A percentile compares a stretch with the other conserved stretches of the same genome.
Evolutionary conservation across 768 basidiomycete species (phyloP).

Genomic region (Xerocomus potaroensis): DNA sequence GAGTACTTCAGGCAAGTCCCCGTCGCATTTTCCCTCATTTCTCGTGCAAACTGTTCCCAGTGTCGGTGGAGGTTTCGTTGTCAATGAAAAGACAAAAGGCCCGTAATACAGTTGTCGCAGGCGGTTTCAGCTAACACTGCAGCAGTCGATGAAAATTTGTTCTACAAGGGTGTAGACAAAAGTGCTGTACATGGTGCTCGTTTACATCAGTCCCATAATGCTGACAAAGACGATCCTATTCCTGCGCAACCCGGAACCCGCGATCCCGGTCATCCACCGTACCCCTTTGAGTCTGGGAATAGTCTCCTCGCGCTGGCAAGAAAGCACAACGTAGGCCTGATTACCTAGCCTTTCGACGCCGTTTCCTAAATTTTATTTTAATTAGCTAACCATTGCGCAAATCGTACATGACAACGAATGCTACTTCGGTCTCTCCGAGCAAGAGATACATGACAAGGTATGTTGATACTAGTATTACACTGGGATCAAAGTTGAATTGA

Average conservation of each 20-base stretch:
- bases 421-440: slow-evolving; percentile 70
- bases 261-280: slow-evolving; percentile 63
- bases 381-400: slow-evolving; percentile 92
- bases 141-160: slow-evolving; percentile 86
- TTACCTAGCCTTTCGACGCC: background rate
- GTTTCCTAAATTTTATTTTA: slow-evolving; percentile 5
- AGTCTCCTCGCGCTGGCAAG: slow-evolving; percentile 69
- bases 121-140: slow-evolving; percentile 2
- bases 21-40: background rate
- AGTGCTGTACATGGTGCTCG: slow-evolving; percentile 74
- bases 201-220: slow-evolving; percentile 57
- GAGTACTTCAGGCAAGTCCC: slow-evolving; percentile 73
- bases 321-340: slow-evolving; percentile 70
- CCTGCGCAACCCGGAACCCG: slow-evolving; percentile 9
- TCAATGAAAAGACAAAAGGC: slow-evolving; percentile 93
- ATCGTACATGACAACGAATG: slow-evolving; percentile 91
- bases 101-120: background rate
- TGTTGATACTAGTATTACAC: background rate
- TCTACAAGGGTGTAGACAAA: slow-evolving; percentile 91
- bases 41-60: slow-evolving; percentile 28
- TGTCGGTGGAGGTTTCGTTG: slow-evolving; percentile 92
- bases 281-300: slow-evolving; percentile 77
- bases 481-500: background rate
- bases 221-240: slow-evolving; percentile 25
- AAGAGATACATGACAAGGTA: slow-evolving; percentile 73